Conservation (phyloP, 176 grass and related monocot genomes). For the Rhipidocladum racemiflorum region DNA sequence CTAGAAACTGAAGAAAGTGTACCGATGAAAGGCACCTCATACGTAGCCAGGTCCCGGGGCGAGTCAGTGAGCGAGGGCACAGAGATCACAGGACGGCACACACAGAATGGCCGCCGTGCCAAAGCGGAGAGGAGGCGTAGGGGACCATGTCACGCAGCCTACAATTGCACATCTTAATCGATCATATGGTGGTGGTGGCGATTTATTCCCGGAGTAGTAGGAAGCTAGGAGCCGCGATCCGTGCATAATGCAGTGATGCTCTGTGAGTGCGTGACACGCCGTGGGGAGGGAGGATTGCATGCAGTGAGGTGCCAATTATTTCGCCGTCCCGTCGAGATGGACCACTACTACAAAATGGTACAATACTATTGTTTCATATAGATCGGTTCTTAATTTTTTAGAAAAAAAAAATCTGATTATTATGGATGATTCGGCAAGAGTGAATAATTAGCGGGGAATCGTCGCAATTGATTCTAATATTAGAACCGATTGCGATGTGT, state of each 20-base stretch:
- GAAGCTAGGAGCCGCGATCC: background rate
- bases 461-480: too few relatives aligned
- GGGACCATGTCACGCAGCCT: slow-evolving; percentile 15
- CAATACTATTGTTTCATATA: too few relatives aligned
- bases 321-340: background rate
- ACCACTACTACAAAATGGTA: too few relatives aligned
- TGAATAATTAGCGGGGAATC: too few relatives aligned
- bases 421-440: too few relatives aligned
- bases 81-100: background rate
- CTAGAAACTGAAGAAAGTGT: background rate
- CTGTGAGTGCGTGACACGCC: background rate
- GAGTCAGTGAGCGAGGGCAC: background rate
- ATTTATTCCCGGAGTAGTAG: background rate
- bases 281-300: background rate
- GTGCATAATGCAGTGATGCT: background rate
- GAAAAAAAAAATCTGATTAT: too few relatives aligned
- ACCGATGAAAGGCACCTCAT: background rate
- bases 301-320: background rate
- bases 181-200: background rate
- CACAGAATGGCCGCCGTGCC: background rate
- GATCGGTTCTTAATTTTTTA: too few relatives aligned
- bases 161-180: slow-evolving; percentile 2
- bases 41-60: slow-evolving; percentile 10
- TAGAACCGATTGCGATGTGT: too few relatives aligned
- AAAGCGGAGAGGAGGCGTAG: background rate